These are phyloP conservation scores for Penicillium ochrochloron DNA, from an alignment of 495 filamentous ascomycete genomes.

Conservation along the genomic window DNA sequence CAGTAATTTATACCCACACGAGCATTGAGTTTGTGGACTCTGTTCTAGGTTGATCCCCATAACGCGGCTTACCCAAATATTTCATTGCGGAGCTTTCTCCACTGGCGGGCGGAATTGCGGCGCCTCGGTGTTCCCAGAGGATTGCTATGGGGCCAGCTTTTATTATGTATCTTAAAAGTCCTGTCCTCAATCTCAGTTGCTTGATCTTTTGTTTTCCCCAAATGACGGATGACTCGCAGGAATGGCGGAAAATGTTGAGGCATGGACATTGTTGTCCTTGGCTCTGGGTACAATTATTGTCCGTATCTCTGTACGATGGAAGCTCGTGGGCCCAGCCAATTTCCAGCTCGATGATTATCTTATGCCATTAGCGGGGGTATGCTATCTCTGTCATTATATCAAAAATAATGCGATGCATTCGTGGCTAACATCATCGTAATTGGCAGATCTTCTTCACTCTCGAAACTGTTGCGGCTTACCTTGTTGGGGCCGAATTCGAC, in stretches of 20 bases:
- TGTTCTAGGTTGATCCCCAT: background rate
- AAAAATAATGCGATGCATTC: background rate
- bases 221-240: background rate
- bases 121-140: background rate
- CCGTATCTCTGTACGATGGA: conserved; percentile 51
- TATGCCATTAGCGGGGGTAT: conserved; percentile 57
- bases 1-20: background rate
- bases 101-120: background rate
- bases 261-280: conserved; percentile 52
- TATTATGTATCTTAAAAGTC: conserved; percentile 9
- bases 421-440: background rate
- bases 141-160: background rate
- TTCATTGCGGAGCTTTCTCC: background rate
- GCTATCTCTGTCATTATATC: background rate
- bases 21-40: background rate
- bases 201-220: background rate
- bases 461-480: conserved; percentile 43
- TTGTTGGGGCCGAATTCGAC: conserved; percentile 42
- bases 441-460: conserved; percentile 34
- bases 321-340: conserved; percentile 46
- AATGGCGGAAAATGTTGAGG: conserved; percentile 43
- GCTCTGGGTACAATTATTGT: conserved; percentile 49
- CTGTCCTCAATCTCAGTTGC: background rate
- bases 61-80: background rate
- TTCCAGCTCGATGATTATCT: conserved; percentile 61